Evolutionary conservation across 805 yeast species (phyloP).

Genomic region (Candida tammaniensis): DNA sequence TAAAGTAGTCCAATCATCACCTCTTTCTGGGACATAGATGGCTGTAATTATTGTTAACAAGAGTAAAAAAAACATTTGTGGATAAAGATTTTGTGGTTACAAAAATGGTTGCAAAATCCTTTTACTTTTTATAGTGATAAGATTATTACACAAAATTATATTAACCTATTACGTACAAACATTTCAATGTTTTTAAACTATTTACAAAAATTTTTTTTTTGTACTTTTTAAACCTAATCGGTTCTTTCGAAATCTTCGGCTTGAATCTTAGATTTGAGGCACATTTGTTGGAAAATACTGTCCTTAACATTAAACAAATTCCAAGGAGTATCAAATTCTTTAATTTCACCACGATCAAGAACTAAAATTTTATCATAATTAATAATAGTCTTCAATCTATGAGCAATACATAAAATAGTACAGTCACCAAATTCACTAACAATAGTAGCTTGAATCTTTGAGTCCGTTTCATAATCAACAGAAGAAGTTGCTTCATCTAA

Average conservation of each 20-base stretch:
- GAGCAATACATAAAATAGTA: constrained; percentile 86
- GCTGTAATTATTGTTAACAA: constrained; percentile 4
- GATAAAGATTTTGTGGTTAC: too few relatives aligned
- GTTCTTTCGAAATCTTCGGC: constrained; percentile 38
- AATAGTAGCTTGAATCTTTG: constrained; percentile 72
- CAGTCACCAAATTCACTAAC: constrained; percentile 65
- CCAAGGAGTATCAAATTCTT: constrained; percentile 75
- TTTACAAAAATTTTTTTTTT: background rate
- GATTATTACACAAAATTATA: too few relatives aligned
- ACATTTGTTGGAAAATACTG: constrained; percentile 68
- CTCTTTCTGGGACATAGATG: constrained; percentile 25
- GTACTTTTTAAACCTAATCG: background rate
- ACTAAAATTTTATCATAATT: constrained; percentile 78
- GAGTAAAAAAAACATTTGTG: constrained; percentile 3
- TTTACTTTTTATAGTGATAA: background rate
- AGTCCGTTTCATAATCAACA: constrained; percentile 85
- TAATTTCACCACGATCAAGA: constrained; percentile 74
- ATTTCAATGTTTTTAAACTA: too few relatives aligned
- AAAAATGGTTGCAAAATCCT: background rate
- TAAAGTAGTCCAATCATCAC: constrained; percentile 34
- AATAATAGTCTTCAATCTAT: constrained; percentile 71
- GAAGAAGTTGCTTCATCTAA: constrained; percentile 82
- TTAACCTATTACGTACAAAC: too few relatives aligned
- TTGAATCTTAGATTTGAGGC: constrained; percentile 48
- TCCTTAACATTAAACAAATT: constrained; percentile 51